Conservation (phyloP, 2,329 filamentous ascomycete species). For the Incumbomyces lentus region DNA sequence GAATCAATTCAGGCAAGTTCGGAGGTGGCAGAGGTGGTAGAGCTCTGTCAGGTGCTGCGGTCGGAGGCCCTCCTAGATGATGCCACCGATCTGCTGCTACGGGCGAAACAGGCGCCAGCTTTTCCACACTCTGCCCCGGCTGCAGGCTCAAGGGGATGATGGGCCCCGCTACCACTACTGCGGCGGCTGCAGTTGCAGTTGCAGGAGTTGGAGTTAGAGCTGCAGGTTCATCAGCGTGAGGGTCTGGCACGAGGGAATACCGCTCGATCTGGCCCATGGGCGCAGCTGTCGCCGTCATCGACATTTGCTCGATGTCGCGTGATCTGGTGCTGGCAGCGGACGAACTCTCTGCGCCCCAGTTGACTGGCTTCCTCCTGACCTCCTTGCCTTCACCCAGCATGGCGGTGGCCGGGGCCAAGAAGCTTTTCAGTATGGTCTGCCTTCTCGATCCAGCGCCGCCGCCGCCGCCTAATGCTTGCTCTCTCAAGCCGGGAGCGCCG, state of each 20-base stretch:
- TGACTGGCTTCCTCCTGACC: constrained; percentile 7
- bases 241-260: background rate
- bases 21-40: background rate
- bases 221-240: no score
- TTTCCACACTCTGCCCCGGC: background rate
- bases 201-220: no score
- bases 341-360: constrained; percentile 5
- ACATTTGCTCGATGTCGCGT: background rate
- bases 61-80: background rate
- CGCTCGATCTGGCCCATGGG: constrained; percentile 7
- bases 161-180: background rate
- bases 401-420: constrained; percentile 5
- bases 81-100: background rate
- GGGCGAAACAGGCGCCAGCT: constrained; percentile 3
- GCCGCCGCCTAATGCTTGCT: background rate
- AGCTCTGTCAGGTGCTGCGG: background rate
- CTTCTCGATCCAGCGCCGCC: background rate
- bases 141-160: constrained; percentile 4
- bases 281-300: constrained; percentile 3
- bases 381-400: constrained; percentile 1
- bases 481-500: background rate
- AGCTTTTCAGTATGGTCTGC: constrained; percentile 3
- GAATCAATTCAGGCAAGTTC: background rate
- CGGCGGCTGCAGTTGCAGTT: no score
- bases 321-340: background rate